These are phyloP conservation scores for Penicillium concentricum DNA, from an alignment of 2,329 filamentous ascomycete species.

Conservation along the genomic window DNA sequence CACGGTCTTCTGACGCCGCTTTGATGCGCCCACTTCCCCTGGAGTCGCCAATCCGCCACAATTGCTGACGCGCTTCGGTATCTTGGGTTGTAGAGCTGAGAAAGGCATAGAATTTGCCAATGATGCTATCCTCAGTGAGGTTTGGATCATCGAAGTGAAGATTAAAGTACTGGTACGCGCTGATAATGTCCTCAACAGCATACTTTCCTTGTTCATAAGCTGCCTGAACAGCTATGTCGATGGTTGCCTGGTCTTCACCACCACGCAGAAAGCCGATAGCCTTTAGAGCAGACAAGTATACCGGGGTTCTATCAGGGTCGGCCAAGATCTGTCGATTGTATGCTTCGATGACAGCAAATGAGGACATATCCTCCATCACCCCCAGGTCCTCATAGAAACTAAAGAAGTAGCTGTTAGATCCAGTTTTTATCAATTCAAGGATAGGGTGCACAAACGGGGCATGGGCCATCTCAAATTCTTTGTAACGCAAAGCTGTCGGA, in stretches of 20 bases:
- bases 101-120: constrained; percentile 60
- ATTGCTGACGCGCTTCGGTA: constrained; percentile 54
- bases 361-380: constrained; percentile 60
- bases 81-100: constrained; percentile 57
- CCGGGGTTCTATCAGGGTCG: constrained; percentile 55
- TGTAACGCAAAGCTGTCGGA: constrained; percentile 25
- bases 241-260: constrained; percentile 49
- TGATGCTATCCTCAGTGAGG: constrained; percentile 60
- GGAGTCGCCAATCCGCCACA: constrained; percentile 60
- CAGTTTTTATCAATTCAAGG: not conserved
- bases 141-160: constrained; percentile 48
- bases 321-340: constrained; percentile 60
- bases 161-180: constrained; percentile 61
- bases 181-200: constrained; percentile 55
- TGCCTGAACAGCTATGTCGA: constrained; percentile 58
- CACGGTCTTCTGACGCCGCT: constrained; percentile 57
- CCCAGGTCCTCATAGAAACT: constrained; percentile 64
- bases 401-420: constrained; percentile 3
- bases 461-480: constrained; percentile 33
- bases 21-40: constrained; percentile 59
- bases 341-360: constrained; percentile 60
- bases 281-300: constrained; percentile 66
- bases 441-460: constrained; percentile 15
- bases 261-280: constrained; percentile 56
- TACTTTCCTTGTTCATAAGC: constrained; percentile 60